Evolutionary conservation across 2,329 filamentous ascomycete genomes (phyloP).

Genomic region (Harringtonia lauricola): DNA sequence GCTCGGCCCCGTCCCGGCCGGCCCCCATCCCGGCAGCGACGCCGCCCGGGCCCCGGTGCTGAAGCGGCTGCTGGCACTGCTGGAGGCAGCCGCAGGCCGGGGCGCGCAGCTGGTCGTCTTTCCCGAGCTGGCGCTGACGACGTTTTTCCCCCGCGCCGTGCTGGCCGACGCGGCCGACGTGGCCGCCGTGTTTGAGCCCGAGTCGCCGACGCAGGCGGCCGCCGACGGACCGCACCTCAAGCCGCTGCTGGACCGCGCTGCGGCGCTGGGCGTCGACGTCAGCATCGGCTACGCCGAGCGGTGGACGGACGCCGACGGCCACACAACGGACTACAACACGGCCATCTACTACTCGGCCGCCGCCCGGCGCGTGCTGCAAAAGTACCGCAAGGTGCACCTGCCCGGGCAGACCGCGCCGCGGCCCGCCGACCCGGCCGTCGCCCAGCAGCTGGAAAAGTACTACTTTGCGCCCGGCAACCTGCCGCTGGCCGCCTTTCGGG

Average conservation of each 20-base stretch:
- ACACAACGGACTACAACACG: slow-evolving; percentile 34
- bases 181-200: slow-evolving; percentile 38
- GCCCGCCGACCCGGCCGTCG: slow-evolving; percentile 31
- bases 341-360: slow-evolving; percentile 37
- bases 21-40: slow-evolving; percentile 14
- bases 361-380: slow-evolving; percentile 29
- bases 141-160: slow-evolving; percentile 43
- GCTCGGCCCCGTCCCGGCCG: slow-evolving; percentile 32
- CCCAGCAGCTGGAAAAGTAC: slow-evolving; percentile 44
- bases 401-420: slow-evolving; percentile 41
- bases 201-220: slow-evolving; percentile 13
- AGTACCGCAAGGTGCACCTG: slow-evolving; percentile 45
- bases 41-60: slow-evolving; percentile 30
- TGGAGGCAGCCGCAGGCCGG: slow-evolving; percentile 30
- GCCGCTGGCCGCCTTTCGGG: slow-evolving; percentile 41
- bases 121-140: slow-evolving; percentile 43
- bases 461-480: slow-evolving; percentile 42
- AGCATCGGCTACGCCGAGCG: slow-evolving; percentile 41
- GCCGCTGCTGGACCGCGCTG: slow-evolving; percentile 36
- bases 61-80: slow-evolving; percentile 35
- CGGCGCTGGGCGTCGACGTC: slow-evolving; percentile 35
- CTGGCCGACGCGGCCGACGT: slow-evolving; percentile 29
- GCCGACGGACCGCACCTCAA: slow-evolving; percentile 26
- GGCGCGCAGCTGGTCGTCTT: slow-evolving; percentile 39
- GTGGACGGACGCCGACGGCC: slow-evolving; percentile 17